Base-by-base conservation (phyloP, 257 asterid species). In the Salvia miltiorrhiza region DNA sequence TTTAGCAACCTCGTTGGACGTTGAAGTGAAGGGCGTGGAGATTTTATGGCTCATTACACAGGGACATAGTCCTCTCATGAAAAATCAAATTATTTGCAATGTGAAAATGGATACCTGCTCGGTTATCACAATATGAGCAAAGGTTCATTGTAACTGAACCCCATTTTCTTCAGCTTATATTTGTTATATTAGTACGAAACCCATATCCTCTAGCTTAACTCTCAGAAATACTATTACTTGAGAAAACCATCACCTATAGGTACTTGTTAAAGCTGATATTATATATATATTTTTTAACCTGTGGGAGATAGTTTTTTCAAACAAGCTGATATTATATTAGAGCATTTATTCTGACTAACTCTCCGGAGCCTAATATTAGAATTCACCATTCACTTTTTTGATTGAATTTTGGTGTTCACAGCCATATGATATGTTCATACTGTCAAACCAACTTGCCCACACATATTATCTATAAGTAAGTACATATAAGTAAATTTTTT, bases 401-500 rank as follows among this genome's bases (percentile, higher is more conserved):
- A 21, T 62, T 45, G 44, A 63, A 24, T 20, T 66, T 28, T 35
- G 35, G 63, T 77, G 14, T 37, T 49, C 54, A 35, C 33, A 63
- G 50, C 37, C 20, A 43, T 16, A 47, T 21, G 43, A 10, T 57
- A 2, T 26, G 30, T 26, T n/a, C n/a, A n/a, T n/a, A n/a, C 56
- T 50, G 20, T 33, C 56, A 13, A 9, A 30, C 50, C 53, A 37
- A 50, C 66, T 52, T 26, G 53, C 45, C 20, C 39, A 64, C 59
- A 12, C 16, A 7, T 52, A 63, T 54, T 32, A 24, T 79, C 40
- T 6, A 35, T 35, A 35, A 5, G 40, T n/a, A 33, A 57, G 67
- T 32, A 48, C 16, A 48, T 50, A 16, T 19, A 44, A 52, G 10
- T 66, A 49, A 37, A n/a, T 71, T 63, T 53, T 75, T 63, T 53